Percentiles rank a stretch among this genome's conserved stretches.
Evolutionary conservation across 2,329 filamentous ascomycete species (phyloP).

Genomic region (Coleophoma cylindrospora): DNA sequence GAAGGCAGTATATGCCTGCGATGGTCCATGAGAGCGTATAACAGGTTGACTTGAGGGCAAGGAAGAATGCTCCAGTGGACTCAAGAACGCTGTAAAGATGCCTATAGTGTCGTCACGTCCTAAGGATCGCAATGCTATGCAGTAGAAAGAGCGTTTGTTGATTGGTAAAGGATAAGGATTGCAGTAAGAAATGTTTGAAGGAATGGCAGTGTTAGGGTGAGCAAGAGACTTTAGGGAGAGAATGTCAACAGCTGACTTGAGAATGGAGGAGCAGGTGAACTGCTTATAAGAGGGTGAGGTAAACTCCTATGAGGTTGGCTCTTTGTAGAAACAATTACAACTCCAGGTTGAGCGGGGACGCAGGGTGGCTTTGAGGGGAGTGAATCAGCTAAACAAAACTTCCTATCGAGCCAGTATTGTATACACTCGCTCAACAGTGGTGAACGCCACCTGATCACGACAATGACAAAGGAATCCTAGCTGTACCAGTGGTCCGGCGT

Average conservation of each 20-base stretch:
- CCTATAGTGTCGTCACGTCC: constrained; percentile 8
- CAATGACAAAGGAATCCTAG: constrained; percentile 10
- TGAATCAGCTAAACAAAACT: constrained; percentile 10
- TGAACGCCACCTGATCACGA: constrained; percentile 10
- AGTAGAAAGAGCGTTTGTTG: constrained; percentile 15
- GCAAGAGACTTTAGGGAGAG: constrained; percentile 15
- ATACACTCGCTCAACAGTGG: constrained; percentile 5
- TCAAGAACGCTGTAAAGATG: constrained; percentile 9
- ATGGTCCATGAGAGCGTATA: constrained; percentile 19
- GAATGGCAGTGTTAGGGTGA: constrained; percentile 21
- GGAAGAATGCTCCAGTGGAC: constrained; percentile 22
- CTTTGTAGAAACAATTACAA: constrained; percentile 4
- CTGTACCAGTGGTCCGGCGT: constrained; percentile 13
- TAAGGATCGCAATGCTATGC: constrained; percentile 10
- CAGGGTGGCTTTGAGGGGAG: constrained; percentile 17
- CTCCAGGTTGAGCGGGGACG: constrained; percentile 4
- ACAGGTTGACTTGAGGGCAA: not conserved
- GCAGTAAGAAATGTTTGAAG: constrained; percentile 25
- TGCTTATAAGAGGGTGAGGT: constrained; percentile 21
- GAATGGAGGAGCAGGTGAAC: constrained; percentile 24
- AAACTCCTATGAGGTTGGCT: not conserved
- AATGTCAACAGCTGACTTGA: constrained; percentile 23
- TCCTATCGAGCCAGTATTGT: constrained; percentile 6
- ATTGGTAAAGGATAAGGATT: constrained; percentile 23
- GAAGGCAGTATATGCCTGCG: constrained; percentile 16